phyloP scores from a whole-genome alignment of 768 basidiomycete species.

The Lactarius hengduanensis region DNA sequence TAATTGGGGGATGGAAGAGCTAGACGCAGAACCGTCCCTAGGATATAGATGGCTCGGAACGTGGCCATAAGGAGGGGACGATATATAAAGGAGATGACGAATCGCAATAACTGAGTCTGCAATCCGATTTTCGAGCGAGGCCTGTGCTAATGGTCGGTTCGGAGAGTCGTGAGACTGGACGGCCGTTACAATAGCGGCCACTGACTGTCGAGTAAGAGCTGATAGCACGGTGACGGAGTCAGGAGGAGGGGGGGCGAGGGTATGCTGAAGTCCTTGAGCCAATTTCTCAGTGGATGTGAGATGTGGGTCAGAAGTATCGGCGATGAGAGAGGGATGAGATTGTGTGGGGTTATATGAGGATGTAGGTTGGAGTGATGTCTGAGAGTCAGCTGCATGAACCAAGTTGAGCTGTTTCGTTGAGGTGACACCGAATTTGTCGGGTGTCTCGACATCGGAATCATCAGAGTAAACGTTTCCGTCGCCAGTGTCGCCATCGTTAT shows the following conservation, averaged over 20 bases:
- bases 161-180: constrained; percentile 47
- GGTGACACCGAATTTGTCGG: constrained; percentile 35
- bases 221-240: constrained; percentile 62
- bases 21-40: constrained; percentile 11
- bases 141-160: constrained; percentile 54
- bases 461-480: constrained; percentile 74
- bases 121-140: constrained; percentile 61
- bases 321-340: neutral
- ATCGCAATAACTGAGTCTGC: constrained; percentile 65
- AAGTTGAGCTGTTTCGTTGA: constrained; percentile 15
- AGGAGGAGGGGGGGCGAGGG: constrained; percentile 55
- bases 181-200: constrained; percentile 61
- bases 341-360: constrained; percentile 6
- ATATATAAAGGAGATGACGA: constrained; percentile 71
- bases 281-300: constrained; percentile 67
- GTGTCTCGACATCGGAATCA: constrained; percentile 68
- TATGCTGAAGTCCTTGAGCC: constrained; percentile 62
- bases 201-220: constrained; percentile 54
- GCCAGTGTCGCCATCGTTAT: constrained; percentile 37
- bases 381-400: constrained; percentile 9
- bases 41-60: constrained; percentile 43
- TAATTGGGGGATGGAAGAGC: constrained; percentile 40
- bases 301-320: constrained; percentile 36
- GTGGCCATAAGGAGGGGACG: constrained; percentile 58
- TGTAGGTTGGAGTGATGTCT: neutral